phyloP scores from a whole-genome alignment of 1,284 basidiomycete genomes.

The Ceratobasidium sp. region DNA sequence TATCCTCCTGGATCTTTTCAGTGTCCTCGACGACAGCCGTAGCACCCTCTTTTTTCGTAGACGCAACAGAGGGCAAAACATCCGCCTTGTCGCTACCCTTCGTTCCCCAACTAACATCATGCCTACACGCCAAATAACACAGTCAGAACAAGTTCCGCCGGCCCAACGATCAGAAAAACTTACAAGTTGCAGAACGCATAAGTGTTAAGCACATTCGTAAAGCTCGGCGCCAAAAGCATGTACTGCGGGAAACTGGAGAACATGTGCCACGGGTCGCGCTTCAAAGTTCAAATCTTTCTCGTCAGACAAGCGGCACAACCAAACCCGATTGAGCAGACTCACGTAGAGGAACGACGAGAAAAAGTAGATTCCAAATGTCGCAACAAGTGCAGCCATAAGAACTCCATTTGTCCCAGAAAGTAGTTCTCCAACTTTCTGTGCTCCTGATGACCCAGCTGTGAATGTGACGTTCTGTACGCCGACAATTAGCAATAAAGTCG shows the following conservation, averaged over 20 bases:
- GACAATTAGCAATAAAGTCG: background rate
- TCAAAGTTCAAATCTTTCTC: conserved; percentile 16
- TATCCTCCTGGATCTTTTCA: conserved; percentile 84
- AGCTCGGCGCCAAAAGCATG: conserved; percentile 88
- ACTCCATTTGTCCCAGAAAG: conserved; percentile 84
- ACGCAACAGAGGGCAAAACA: conserved; percentile 90
- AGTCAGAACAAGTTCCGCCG: conserved; percentile 39
- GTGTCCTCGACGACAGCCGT: conserved; percentile 86
- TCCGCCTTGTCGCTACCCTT: conserved; percentile 97
- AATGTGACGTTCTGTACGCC: conserved; percentile 66
- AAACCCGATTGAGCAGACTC: conserved; percentile 56
- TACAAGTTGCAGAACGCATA: conserved; percentile 97
- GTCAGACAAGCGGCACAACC: background rate
- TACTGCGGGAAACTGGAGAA: conserved; percentile 97
- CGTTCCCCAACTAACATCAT: conserved; percentile 83
- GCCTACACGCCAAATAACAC: conserved; percentile 56
- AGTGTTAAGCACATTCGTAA: conserved; percentile 95
- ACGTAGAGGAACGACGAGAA: conserved; percentile 91
- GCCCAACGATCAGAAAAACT: conserved; percentile 51
- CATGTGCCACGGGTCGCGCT: conserved; percentile 99
- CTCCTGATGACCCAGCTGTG: conserved; percentile 52
- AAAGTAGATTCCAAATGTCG: conserved; percentile 90
- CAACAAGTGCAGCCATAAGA: conserved; percentile 87
- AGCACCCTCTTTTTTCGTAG: conserved; percentile 75
- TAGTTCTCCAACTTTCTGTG: conserved; percentile 71